Base-by-base conservation (phyloP, 441 rosid species). In the Gossypium lobatum region DNA sequence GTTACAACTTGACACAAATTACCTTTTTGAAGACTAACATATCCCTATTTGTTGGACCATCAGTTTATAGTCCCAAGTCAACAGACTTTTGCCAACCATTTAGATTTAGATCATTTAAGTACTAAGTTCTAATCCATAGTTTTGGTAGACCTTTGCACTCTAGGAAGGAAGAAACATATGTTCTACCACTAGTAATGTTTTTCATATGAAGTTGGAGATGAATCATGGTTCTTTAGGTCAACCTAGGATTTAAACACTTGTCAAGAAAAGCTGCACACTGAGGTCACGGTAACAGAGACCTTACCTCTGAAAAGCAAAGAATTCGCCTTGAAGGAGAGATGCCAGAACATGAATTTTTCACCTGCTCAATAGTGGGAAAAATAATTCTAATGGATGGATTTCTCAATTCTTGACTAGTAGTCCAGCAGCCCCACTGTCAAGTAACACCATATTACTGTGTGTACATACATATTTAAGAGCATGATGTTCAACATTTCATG, bases 401-500 rank as follows among this genome's bases (percentile, higher is more conserved):
- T 81, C 82, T 86, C 75, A 80, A 75, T 86, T 93, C 99, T 81
- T 93, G 93, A 76, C 88, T 84, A 69, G 91, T 88, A 80, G 86
- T 95, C 99, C 97, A 91, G 81, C 89, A 81, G 81, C 96, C 97
- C 99, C 99, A 95, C 99, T 93, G 87, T 74, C 61, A 77, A 72
- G 55, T 60, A 80, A 73, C 39, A 64, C 75, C 48, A 34, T 66
- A 64, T 34, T 50, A 80, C 58, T 45, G 62, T 74, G 72, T 58
- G 45, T 71, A 72, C 4, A 48, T 10, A 45, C 11, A 46, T 60
- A 61, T 7, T 9, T 65, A 61, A 62, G 28, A 52, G 37, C 28
- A 76, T 18, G 34, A 61, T 63, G 52, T 46, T 64, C 45, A 72
- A 66, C 17, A 31, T 45, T 60, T 70, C 60, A 65, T 54, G 16